Evolutionary conservation across 345 rosid genomes (phyloP).

Genomic region (Bruguiera gymnorhiza): DNA sequence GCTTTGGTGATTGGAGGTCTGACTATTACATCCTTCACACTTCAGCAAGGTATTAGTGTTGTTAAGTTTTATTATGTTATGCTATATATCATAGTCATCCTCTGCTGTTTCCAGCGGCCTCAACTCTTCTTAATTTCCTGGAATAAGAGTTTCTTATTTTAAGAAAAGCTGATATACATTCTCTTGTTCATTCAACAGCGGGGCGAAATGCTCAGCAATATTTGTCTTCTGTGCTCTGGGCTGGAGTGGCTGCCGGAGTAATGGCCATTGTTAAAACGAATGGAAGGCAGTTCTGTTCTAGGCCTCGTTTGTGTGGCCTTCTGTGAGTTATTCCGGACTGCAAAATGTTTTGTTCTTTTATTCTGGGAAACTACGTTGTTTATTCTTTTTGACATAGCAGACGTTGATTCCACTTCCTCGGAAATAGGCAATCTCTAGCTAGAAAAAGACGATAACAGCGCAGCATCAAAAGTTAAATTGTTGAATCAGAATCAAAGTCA

Average conservation of each 20-base stretch:
- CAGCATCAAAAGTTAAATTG: no score
- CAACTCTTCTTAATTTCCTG: background rate
- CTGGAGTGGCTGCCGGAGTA: constrained; percentile 87
- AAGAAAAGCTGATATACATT: background rate
- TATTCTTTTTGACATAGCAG: no score
- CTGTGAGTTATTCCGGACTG: constrained; percentile 27
- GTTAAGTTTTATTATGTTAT: background rate
- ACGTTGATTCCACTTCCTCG: no score
- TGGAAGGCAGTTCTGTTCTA: constrained; percentile 84
- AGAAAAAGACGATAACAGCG: no score
- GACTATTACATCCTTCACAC: constrained; percentile 71
- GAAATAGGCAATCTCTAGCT: no score
- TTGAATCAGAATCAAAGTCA: background rate
- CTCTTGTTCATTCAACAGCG: constrained; percentile 30
- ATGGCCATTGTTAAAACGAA: constrained; percentile 77
- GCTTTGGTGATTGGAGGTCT: constrained; percentile 84
- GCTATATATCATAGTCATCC: background rate
- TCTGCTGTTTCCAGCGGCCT: background rate
- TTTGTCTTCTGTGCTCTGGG: constrained; percentile 64
- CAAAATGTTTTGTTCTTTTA: no score
- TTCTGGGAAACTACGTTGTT: no score
- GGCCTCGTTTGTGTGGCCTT: constrained; percentile 91
- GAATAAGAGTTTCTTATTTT: background rate
- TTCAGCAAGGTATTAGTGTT: constrained; percentile 67
- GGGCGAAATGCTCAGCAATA: constrained; percentile 76